Base-by-base conservation (phyloP, 768 basidiomycete species). In the Cystobasidium onofrii region DNA sequence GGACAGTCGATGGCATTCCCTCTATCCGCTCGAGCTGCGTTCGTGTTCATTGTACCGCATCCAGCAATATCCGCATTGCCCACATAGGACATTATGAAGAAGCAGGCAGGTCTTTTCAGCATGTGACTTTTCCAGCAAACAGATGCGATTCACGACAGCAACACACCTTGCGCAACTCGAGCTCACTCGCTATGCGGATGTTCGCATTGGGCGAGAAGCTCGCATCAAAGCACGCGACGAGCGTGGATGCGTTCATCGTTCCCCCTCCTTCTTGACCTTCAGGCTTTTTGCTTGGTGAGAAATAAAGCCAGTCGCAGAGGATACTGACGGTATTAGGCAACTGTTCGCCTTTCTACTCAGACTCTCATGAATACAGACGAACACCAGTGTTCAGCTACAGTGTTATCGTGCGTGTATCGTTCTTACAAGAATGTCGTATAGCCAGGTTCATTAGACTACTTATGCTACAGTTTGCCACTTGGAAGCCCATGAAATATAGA, bases 121-220 rank as follows among this genome's bases (percentile, higher is more conserved):
- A 36, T 73, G 31, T 36, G 25, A 23, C 34, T 57, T 60, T 60
- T 63, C 4, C 18, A 62, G 15, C 15, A n/a, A n/a, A 31, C 33
- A 39, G n/a, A n/a, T n/a, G n/a, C n/a, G n/a, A n/a, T n/a, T 1
- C 4, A n/a, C 0, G 61, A 25, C 23, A 31, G 13, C 12, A 31
- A 64, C 75, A 55, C 77, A 90, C 92, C 85, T 89, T 91, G 77
- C 90, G 87, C 78, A 95, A 90, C 81, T 93, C 87, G 34, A 93
- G 86, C 81, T 95, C 92, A 55, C 88, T 89, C 43, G 89, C 84
- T 79, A 90, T 90, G 77, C 91, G 88, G 74, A 89, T 86, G 83
- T 92, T 92, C 65, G 91, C 90, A 82, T 95, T 90, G 75, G 76
- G 67, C 44, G 57, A 71, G 66, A 75, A 72, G 27, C 73, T 72